Evolutionary conservation across 805 yeast genomes (phyloP).

Genomic region (Yarrowia divulgata): DNA sequence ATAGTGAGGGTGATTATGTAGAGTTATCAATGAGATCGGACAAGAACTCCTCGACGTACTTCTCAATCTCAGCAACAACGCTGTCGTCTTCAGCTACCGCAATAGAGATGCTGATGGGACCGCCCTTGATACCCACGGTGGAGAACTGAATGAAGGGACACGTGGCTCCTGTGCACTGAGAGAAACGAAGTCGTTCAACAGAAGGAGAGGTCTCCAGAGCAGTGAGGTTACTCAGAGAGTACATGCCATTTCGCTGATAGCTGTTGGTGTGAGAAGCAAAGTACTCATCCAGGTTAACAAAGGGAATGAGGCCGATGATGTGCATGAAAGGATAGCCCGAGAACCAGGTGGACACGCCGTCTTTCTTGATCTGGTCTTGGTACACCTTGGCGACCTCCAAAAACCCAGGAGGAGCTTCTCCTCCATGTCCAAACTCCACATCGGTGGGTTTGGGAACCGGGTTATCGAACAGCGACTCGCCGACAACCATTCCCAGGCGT

Average conservation of each 20-base stretch:
- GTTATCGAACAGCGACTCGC: not conserved
- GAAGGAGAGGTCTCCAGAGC: constrained; percentile 16
- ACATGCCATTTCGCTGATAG: constrained; percentile 4
- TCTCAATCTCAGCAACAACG: not conserved
- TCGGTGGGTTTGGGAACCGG: constrained; percentile 7
- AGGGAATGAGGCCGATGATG: constrained; percentile 34
- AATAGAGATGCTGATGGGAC: constrained; percentile 24
- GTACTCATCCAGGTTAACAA: constrained; percentile 22
- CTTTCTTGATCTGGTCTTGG: constrained; percentile 5
- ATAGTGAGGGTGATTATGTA: not conserved
- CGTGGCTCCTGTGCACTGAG: constrained; percentile 28
- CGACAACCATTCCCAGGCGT: constrained; percentile 27
- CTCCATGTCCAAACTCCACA: constrained; percentile 1
- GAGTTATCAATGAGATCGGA: not conserved
- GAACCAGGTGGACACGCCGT: constrained; percentile 13
- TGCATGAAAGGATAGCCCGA: constrained; percentile 35
- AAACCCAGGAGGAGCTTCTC: not conserved
- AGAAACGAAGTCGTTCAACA: constrained; percentile 22
- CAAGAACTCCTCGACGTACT: constrained; percentile 1
- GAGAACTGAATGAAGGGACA: constrained; percentile 36
- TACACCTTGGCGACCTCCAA: constrained; percentile 26
- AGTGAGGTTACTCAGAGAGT: constrained; percentile 19
- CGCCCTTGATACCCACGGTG: constrained; percentile 18
- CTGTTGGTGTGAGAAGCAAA: constrained; percentile 10
- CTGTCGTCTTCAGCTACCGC: constrained; percentile 32